These are phyloP conservation scores for Tetrastigma voinierianum DNA, from an alignment of 164 flowering plant species.

Conservation along the genomic window DNA sequence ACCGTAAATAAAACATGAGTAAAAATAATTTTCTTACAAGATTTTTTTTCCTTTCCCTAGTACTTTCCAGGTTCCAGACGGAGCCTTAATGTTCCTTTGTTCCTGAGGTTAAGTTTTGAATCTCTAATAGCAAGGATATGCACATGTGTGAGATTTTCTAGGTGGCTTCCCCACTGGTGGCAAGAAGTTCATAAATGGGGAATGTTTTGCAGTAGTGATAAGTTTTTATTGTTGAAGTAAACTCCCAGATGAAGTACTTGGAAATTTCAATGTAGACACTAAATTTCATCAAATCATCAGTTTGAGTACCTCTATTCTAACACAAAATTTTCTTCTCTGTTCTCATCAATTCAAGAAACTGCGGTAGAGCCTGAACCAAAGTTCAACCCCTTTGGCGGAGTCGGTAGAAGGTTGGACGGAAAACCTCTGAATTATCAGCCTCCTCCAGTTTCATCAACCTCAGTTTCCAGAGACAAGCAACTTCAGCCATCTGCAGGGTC, in stretches of 20 bases:
- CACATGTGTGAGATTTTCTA: too few species aligned
- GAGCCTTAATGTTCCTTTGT: too few species aligned
- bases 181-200: neutral
- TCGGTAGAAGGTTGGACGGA: conserved; percentile 89
- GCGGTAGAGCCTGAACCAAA: conserved; percentile 65
- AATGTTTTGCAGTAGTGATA: neutral
- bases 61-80: too few species aligned
- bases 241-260: neutral
- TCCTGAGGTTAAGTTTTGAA: too few species aligned
- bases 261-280: neutral
- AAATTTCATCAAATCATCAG: neutral
- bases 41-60: too few species aligned
- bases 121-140: too few species aligned
- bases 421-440: conserved; percentile 48
- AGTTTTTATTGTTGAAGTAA: neutral
- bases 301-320: neutral
- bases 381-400: conserved; percentile 77
- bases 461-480: conserved; percentile 45
- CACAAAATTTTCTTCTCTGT: neutral
- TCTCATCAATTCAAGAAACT: conserved; percentile 53
- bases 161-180: neutral
- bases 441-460: conserved; percentile 43
- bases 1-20: too few species aligned
- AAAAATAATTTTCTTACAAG: too few species aligned
- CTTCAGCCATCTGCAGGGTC: conserved; percentile 44